Evolutionary conservation across 768 basidiomycete genomes (phyloP).

Genomic region (Lactarius sanguifluus): DNA sequence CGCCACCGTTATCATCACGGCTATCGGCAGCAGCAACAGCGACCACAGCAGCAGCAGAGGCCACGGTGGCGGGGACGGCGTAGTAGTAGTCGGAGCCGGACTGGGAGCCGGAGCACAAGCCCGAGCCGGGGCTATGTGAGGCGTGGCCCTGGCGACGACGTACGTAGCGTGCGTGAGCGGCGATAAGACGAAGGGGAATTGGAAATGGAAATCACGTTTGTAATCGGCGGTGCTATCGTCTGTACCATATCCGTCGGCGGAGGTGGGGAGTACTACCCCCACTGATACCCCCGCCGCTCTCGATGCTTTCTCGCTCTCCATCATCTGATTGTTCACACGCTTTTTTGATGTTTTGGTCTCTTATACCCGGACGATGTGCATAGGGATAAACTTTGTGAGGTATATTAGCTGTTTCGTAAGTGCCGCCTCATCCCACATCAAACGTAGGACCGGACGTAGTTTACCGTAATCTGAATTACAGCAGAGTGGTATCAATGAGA

Average conservation of each 20-base stretch:
- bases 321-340: background rate
- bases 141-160: background rate
- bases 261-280: background rate
- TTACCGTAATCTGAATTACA: no score
- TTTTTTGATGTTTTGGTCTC: background rate
- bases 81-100: background rate
- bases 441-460: no score
- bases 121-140: background rate
- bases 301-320: background rate
- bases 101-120: background rate
- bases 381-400: background rate
- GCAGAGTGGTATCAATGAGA: no score
- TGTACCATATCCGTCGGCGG: background rate
- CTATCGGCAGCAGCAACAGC: background rate
- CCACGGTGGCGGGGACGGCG: background rate
- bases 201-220: background rate
- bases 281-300: background rate
- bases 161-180: background rate
- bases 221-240: background rate
- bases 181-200: background rate
- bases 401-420: slow-evolving; percentile 1
- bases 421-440: background rate
- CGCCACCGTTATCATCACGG: background rate
- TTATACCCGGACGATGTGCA: background rate
- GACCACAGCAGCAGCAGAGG: background rate